Conservation (phyloP, 2,329 filamentous ascomycete species). For the Hymenoscyphus fructigenus region DNA sequence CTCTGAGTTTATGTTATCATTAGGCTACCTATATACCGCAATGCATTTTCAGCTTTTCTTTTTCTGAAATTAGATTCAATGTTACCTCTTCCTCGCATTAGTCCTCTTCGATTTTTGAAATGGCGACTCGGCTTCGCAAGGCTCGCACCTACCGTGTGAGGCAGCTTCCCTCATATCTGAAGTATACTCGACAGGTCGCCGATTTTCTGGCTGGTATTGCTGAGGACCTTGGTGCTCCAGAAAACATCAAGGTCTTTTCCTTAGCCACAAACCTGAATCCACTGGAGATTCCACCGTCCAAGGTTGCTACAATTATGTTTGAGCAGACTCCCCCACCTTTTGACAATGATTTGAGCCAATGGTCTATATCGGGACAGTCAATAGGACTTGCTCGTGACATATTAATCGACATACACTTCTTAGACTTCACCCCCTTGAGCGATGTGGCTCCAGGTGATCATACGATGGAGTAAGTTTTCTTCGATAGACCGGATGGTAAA, state of each 20-base stretch:
- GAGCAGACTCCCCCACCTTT: not conserved
- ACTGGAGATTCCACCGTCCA: not conserved
- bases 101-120: not conserved
- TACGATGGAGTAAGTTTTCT: too few relatives aligned
- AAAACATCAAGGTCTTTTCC: constrained; percentile 3
- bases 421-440: too few relatives aligned
- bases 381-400: too few relatives aligned
- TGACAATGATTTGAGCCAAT: not conserved
- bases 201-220: not conserved
- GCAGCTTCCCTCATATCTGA: constrained; percentile 6
- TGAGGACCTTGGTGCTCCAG: not conserved
- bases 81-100: not conserved
- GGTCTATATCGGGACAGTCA: too few relatives aligned
- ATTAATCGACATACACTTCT: too few relatives aligned
- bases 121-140: not conserved
- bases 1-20: not conserved
- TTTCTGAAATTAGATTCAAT: not conserved
- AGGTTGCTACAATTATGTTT: constrained; percentile 7
- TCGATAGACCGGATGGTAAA: too few relatives aligned
- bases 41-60: not conserved
- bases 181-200: not conserved
- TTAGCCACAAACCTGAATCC: constrained; percentile 4
- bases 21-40: not conserved
- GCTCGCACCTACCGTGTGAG: constrained; percentile 3
- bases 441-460: too few relatives aligned